Base-by-base conservation (phyloP, 176 grass and related monocot species). In the Thalia dealbata region DNA sequence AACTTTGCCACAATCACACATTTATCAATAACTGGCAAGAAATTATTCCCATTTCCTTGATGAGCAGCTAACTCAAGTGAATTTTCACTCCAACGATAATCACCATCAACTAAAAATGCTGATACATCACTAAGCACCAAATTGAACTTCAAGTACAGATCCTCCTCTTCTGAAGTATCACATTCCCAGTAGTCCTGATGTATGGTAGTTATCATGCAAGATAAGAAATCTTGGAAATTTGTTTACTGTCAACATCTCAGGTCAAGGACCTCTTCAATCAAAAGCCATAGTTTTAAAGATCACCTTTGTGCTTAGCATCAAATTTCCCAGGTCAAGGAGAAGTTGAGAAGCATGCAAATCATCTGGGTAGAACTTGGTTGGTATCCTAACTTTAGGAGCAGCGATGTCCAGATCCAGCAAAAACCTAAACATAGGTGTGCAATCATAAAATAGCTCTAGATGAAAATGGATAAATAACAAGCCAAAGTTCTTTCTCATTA, bases 141-240 rank as follows among this genome's bases (percentile, higher is more conserved):
- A 87, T 96, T 96, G 75, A 96, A 96, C 82, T 96, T 86, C 73
- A 96, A 60, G 83, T 96, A 96, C 23, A 96, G 84, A 70, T 96
- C 86, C 75, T 86, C 73, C 12, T 86, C 89, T 79, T 92, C 84
- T 80, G 84, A 80, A 80, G 80, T 62, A 71, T 89, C 81, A 67
- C 76, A 90, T 79, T 85, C 87, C 89, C 89, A 89, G 64, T 86
- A 83, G 66, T 96, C 92, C 92, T 96, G 87, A 87, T 65, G 79
- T 79, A 78, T 18, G 78, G 82, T 61, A 77, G 15, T 56, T 54
- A 75, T 78, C 42, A 83, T 69, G 55, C 65, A 29, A 32, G 67
- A 60, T 24, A 29, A 77, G 6, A 52, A 51, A 0, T 12, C 11
- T 29, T 52, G 15, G 10, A 15, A 51, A 72, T 14, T 25, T 16